These are phyloP conservation scores for Massarina eburnea DNA, from an alignment of 2,329 filamentous ascomycete species.

Conservation along the genomic window DNA sequence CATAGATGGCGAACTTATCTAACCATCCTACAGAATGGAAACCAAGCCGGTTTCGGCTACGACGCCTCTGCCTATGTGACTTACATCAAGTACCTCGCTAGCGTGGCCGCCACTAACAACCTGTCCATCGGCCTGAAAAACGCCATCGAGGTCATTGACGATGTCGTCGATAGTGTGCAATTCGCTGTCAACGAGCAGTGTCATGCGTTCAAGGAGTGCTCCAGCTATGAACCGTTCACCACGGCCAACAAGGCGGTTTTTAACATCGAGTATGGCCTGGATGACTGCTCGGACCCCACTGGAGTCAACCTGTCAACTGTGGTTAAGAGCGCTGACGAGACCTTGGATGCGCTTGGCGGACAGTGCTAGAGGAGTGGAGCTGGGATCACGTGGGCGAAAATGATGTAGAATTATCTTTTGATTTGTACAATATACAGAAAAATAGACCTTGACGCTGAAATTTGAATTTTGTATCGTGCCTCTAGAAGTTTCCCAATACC, in stretches of 20 bases:
- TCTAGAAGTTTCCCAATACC: too few species aligned
- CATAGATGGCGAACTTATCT: constrained; percentile 4
- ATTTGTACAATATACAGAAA: too few species aligned
- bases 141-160: constrained; percentile 58
- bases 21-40: background rate
- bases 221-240: constrained; percentile 58
- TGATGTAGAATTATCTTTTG: background rate
- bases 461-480: too few species aligned
- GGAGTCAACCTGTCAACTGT: constrained; percentile 19
- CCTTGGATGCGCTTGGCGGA: constrained; percentile 15
- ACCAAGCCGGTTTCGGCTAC: constrained; percentile 62
- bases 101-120: constrained; percentile 54
- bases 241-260: constrained; percentile 67
- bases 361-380: constrained; percentile 2
- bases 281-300: constrained; percentile 10
- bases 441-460: too few species aligned
- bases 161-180: constrained; percentile 54
- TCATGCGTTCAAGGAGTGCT: constrained; percentile 52
- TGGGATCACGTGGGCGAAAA: background rate
- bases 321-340: constrained; percentile 16
- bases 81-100: constrained; percentile 62
- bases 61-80: constrained; percentile 58
- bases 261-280: constrained; percentile 67
- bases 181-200: constrained; percentile 73
- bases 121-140: constrained; percentile 70